Conservation (phyloP, 2,329 filamentous ascomycete genomes). For the Penicillium digitatum region DNA sequence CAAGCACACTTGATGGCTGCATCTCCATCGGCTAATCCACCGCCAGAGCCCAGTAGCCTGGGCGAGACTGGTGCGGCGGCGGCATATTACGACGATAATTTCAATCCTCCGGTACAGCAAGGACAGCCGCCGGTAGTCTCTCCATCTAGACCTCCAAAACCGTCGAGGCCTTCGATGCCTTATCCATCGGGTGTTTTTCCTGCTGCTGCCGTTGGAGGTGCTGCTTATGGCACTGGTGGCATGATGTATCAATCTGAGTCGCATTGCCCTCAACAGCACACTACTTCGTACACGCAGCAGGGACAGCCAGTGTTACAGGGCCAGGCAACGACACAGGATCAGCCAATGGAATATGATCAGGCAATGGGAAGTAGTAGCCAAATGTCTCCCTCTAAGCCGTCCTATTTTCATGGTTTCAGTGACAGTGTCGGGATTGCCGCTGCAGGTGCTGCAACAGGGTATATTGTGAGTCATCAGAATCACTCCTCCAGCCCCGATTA, state of each 20-base stretch:
- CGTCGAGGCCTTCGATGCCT: conserved; percentile 27
- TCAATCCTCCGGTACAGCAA: conserved; percentile 15
- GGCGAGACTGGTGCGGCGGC: conserved; percentile 50
- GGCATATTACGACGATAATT: conserved; percentile 48
- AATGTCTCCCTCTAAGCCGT: conserved; percentile 21
- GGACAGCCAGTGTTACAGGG: not conserved
- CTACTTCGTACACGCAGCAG: conserved; percentile 18
- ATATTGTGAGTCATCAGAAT: conserved; percentile 37
- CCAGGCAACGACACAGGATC: not conserved
- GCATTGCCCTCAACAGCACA: conserved; percentile 11
- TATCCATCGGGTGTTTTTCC: conserved; percentile 32
- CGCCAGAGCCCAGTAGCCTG: conserved; percentile 55
- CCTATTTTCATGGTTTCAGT: conserved; percentile 32
- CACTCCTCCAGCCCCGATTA: conserved; percentile 29
- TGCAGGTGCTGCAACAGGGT: conserved; percentile 42
- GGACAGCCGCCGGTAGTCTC: conserved; percentile 14
- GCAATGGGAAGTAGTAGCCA: conserved; percentile 12
- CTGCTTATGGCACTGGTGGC: conserved; percentile 44
- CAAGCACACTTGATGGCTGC: conserved; percentile 57
- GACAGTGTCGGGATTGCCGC: conserved; percentile 38
- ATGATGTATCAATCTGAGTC: conserved; percentile 25
- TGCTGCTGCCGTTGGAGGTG: conserved; percentile 30
- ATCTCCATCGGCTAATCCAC: conserved; percentile 50
- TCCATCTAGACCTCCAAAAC: conserved; percentile 24
- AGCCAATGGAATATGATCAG: not conserved